phyloP scores from a whole-genome alignment of 768 basidiomycete species.

The Scleroderma bovista region DNA sequence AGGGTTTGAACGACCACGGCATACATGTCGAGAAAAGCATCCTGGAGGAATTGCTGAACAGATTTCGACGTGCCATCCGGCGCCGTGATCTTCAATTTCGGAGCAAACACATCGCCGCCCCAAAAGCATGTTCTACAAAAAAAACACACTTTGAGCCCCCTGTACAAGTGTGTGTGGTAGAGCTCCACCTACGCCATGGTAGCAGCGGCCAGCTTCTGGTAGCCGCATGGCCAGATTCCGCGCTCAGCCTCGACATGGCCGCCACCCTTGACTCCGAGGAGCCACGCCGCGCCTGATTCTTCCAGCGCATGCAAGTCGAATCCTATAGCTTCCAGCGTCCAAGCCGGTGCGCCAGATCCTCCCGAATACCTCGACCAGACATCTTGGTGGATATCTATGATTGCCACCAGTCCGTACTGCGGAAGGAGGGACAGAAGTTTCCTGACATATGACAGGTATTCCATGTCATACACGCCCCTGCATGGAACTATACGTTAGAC shows the following conservation, averaged over 20 bases:
- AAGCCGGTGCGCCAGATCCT: conserved; percentile 94
- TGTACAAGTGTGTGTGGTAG: background rate
- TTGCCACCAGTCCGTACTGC: conserved; percentile 65
- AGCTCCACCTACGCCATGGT: conserved; percentile 74
- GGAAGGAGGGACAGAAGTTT: conserved; percentile 63
- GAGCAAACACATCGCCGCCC: conserved; percentile 85
- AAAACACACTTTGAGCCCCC: background rate
- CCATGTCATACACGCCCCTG: conserved; percentile 79
- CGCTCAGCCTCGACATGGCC: conserved; percentile 73
- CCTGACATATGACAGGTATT: conserved; percentile 78
- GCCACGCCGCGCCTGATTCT: conserved; percentile 81
- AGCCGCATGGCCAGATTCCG: conserved; percentile 90
- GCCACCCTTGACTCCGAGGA: conserved; percentile 71
- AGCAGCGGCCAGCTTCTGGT: conserved; percentile 87
- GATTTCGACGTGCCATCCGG: conserved; percentile 46
- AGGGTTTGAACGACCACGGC: conserved; percentile 60
- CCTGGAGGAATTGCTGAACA: conserved; percentile 80
- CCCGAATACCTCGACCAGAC: conserved; percentile 95
- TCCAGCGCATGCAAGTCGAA: conserved; percentile 81
- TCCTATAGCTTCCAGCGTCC: conserved; percentile 85
- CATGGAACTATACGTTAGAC: background rate
- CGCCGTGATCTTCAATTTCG: conserved; percentile 56
- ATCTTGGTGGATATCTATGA: conserved; percentile 86
- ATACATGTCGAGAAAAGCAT: conserved; percentile 74
- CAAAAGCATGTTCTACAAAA: conserved; percentile 78